phyloP scores from a whole-genome alignment of 1,284 basidiomycete species.

The Moesziomyces globuligerus region DNA sequence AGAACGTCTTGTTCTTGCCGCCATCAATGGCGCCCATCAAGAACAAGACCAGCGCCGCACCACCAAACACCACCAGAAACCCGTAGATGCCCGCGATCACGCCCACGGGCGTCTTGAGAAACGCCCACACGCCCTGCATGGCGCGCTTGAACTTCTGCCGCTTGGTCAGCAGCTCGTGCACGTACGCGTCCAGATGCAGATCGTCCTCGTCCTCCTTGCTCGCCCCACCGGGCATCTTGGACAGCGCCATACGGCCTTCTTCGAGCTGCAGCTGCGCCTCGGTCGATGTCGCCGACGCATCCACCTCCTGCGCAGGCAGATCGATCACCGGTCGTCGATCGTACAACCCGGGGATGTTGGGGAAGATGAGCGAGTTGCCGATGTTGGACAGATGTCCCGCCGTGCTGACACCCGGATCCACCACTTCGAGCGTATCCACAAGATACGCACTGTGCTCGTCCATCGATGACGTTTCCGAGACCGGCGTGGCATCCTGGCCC shows the following conservation, averaged over 20 bases:
- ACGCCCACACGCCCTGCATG: conserved; percentile 80
- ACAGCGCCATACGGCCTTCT: conserved; percentile 12
- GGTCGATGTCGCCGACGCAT: conserved; percentile 9
- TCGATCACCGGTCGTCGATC: conserved; percentile 76
- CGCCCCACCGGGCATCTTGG: background rate
- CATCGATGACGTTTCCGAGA: conserved; percentile 6
- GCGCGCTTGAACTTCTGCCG: conserved; percentile 71
- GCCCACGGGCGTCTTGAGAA: conserved; percentile 80
- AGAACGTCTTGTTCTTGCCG: conserved; percentile 65
- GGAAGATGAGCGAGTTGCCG: conserved; percentile 79
- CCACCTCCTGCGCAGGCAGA: conserved; percentile 64
- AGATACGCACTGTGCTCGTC: conserved; percentile 42
- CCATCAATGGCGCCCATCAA: conserved; percentile 39
- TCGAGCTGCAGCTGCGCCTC: conserved; percentile 34
- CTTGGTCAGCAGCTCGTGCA: conserved; percentile 40
- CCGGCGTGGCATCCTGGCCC: background rate
- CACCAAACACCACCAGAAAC: conserved; percentile 69
- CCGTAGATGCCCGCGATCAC: conserved; percentile 81
- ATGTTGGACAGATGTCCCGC: conserved; percentile 78
- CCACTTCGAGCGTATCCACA: conserved; percentile 73
- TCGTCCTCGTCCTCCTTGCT: conserved; percentile 13
- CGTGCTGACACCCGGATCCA: conserved; percentile 78
- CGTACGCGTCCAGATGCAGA: conserved; percentile 44
- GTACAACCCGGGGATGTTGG: conserved; percentile 71
- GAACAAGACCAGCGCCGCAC: conserved; percentile 47